A percentile compares a stretch with the other conserved stretches of the same genome.
phyloP scores from a whole-genome alignment of 352 stramenopile genomes.

The Peronosclerospora sorghi region DNA sequence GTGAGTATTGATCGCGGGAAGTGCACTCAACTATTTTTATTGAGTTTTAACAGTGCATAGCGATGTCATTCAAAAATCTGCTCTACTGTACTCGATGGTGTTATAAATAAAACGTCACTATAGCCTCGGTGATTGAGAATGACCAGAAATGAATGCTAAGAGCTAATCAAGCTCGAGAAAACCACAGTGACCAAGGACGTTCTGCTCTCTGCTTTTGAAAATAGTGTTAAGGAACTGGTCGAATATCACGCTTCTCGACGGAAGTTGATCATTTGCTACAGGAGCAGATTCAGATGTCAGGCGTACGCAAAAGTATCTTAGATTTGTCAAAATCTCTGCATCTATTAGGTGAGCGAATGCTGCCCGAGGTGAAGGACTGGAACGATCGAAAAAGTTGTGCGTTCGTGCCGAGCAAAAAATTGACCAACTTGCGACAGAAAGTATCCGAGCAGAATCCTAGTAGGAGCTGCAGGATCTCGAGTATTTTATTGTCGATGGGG shows the following conservation, averaged over 20 bases:
- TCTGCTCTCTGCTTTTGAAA: slow-evolving; percentile 31
- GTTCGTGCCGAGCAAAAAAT: slow-evolving; percentile 57
- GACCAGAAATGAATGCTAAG: slow-evolving; percentile 1
- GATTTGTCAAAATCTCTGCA: slow-evolving; percentile 53
- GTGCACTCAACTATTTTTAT: too few relatives aligned
- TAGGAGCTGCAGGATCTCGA: slow-evolving; percentile 63
- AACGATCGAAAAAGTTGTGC: slow-evolving; percentile 56
- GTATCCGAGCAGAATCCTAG: slow-evolving; percentile 45
- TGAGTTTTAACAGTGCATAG: too few relatives aligned
- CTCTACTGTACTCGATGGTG: too few relatives aligned
- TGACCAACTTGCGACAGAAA: slow-evolving; percentile 29
- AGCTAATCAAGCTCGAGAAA: slow-evolving; percentile 1
- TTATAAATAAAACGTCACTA: too few relatives aligned
- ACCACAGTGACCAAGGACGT: slow-evolving; percentile 7
- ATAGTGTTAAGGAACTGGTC: slow-evolving; percentile 37
- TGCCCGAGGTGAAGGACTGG: slow-evolving; percentile 53
- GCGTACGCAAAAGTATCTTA: slow-evolving; percentile 62
- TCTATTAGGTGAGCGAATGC: slow-evolving; percentile 52
- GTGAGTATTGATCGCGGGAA: too few relatives aligned
- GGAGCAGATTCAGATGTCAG: slow-evolving; percentile 79
- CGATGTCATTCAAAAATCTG: too few relatives aligned
- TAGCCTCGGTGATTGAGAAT: not conserved
- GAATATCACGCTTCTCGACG: slow-evolving; percentile 43
- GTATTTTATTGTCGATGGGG: slow-evolving; percentile 66
- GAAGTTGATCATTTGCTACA: slow-evolving; percentile 56